These are phyloP conservation scores for Mycena metata DNA, from an alignment of 768 basidiomycete genomes.

Conservation along the genomic window DNA sequence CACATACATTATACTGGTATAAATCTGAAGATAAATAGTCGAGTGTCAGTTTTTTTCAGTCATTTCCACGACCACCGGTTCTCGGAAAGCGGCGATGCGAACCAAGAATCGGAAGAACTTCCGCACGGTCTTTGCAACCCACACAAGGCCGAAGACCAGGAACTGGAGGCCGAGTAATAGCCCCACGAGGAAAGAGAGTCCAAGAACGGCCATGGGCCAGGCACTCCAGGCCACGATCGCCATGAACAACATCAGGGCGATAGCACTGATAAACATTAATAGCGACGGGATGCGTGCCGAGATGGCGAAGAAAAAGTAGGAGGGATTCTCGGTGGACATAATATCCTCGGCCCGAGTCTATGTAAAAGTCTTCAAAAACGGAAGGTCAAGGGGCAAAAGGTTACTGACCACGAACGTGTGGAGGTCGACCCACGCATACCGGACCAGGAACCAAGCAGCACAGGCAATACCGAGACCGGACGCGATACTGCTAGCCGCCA, in stretches of 20 bases:
- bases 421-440: slow-evolving; percentile 67
- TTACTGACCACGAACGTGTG: slow-evolving; percentile 67
- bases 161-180: slow-evolving; percentile 69
- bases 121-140: slow-evolving; percentile 18
- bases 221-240: slow-evolving; percentile 71
- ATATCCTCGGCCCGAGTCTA: slow-evolving; percentile 68
- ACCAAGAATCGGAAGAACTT: slow-evolving; percentile 13
- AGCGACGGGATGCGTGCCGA: slow-evolving; percentile 74
- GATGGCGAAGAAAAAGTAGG: slow-evolving; percentile 78
- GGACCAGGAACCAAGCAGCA: slow-evolving; percentile 75
- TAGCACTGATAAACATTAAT: slow-evolving; percentile 68
- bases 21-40: background rate
- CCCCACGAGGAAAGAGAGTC: slow-evolving; percentile 70
- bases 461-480: slow-evolving; percentile 76
- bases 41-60: slow-evolving; percentile 20
- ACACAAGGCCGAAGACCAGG: slow-evolving; percentile 26
- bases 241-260: slow-evolving; percentile 73
- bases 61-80: slow-evolving; percentile 1
- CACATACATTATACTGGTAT: background rate
- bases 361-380: slow-evolving; percentile 3
- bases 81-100: background rate
- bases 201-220: slow-evolving; percentile 73
- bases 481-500: slow-evolving; percentile 70
- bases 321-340: slow-evolving; percentile 48
- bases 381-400: background rate